Percentiles rank a stretch among this genome's conserved stretches.
These are phyloP conservation scores for Elsinoe fawcettii DNA, from an alignment of 2,329 filamentous ascomycete genomes.

Conservation along the genomic window DNA sequence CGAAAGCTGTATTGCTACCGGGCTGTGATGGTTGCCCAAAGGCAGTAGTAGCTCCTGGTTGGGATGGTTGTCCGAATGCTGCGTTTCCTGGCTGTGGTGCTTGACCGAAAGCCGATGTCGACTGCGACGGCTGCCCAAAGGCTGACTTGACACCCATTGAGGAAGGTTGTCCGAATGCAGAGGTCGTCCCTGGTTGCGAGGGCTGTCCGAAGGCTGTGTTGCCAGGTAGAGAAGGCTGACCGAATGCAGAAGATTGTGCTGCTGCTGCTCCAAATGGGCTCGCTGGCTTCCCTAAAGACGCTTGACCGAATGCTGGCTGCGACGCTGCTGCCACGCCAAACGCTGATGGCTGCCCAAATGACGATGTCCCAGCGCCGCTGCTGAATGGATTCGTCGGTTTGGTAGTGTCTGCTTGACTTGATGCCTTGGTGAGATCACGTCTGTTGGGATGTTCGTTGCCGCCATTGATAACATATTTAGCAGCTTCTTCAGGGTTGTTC, in stretches of 20 bases:
- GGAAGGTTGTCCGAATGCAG: slow-evolving; percentile 19
- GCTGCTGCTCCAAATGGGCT: slow-evolving; percentile 13
- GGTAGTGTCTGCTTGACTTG: slow-evolving; percentile 22
- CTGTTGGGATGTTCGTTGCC: slow-evolving; percentile 69
- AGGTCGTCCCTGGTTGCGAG: slow-evolving; percentile 12
- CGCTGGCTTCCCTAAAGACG: slow-evolving; percentile 16
- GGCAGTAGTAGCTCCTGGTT: slow-evolving; percentile 11
- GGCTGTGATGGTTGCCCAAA: slow-evolving; percentile 2
- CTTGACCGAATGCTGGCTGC: slow-evolving; percentile 14
- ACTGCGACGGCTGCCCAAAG: slow-evolving; percentile 19
- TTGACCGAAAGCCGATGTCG: slow-evolving; percentile 17
- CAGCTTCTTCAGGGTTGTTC: slow-evolving; percentile 62
- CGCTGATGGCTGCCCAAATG: slow-evolving; percentile 18
- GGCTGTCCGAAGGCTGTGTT: slow-evolving; percentile 19
- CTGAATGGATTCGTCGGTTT: slow-evolving; percentile 38
- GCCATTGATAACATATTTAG: slow-evolving; percentile 59
- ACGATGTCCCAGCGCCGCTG: slow-evolving; percentile 9
- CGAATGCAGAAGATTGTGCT: slow-evolving; percentile 1
- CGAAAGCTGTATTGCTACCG: slow-evolving; percentile 6
- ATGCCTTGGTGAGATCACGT: slow-evolving; percentile 52
- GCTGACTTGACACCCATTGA: slow-evolving; percentile 6
- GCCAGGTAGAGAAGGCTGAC: slow-evolving; percentile 7
- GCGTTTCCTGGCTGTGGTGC: slow-evolving; percentile 13
- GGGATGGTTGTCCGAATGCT: slow-evolving; percentile 18
- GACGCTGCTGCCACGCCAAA: slow-evolving; percentile 2